Evolutionary conservation across 208 protist genomes (phyloP).

Genomic region (Herpetomonas samuelpessoai): DNA sequence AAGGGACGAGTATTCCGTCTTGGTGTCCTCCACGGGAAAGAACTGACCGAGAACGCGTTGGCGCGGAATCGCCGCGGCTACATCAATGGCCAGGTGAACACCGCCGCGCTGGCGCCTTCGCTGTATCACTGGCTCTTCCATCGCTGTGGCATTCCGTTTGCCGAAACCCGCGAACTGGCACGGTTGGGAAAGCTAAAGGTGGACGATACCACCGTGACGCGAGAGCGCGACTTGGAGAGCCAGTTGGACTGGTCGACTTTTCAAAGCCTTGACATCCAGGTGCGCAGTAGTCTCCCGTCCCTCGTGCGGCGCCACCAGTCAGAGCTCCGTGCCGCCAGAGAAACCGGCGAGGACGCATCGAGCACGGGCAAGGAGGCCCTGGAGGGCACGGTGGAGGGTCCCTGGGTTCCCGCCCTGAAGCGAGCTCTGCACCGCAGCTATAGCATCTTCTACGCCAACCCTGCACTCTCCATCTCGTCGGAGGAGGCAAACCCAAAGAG

Average conservation of each 20-base stretch:
- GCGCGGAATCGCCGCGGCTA: slow-evolving; percentile 73
- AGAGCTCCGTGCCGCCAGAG: background rate
- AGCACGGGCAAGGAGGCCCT: background rate
- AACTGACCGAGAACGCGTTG: slow-evolving; percentile 56
- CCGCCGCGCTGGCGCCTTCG: slow-evolving; percentile 78
- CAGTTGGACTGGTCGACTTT: slow-evolving; percentile 80
- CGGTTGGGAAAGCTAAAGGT: slow-evolving; percentile 46
- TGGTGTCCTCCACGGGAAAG: slow-evolving; percentile 65
- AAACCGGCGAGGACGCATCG: background rate
- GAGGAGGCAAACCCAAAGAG: slow-evolving; percentile 73
- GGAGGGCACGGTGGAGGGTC: background rate
- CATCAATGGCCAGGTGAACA: slow-evolving; percentile 78
- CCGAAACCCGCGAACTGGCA: slow-evolving; percentile 51
- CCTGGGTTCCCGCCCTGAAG: slow-evolving; percentile 80
- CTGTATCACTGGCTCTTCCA: slow-evolving; percentile 90
- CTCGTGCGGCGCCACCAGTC: slow-evolving; percentile 5
- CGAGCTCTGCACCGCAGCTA: slow-evolving; percentile 82
- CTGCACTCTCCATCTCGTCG: slow-evolving; percentile 67
- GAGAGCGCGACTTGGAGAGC: slow-evolving; percentile 44
- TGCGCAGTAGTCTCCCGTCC: slow-evolving; percentile 33
- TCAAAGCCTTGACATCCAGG: slow-evolving; percentile 68
- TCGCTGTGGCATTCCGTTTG: slow-evolving; percentile 82
- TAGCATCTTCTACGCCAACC: slow-evolving; percentile 54
- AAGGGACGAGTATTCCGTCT: slow-evolving; percentile 70
- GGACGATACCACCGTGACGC: slow-evolving; percentile 48